Evolutionary conservation across 352 stramenopile species (phyloP).

Genomic region (Globisporangium canariense): DNA sequence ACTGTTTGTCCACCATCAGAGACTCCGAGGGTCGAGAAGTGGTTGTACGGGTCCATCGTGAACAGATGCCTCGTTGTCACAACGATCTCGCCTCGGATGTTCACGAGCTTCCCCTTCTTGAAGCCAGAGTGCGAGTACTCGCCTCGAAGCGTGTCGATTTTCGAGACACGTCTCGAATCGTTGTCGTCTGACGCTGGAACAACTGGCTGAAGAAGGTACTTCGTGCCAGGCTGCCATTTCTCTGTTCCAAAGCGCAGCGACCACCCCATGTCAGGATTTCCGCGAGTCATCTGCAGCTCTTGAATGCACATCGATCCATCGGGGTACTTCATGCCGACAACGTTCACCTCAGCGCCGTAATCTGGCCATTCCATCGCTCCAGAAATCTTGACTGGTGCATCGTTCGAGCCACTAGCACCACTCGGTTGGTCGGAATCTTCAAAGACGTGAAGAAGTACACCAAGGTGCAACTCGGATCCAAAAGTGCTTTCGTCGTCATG

Average conservation of each 20-base stretch:
- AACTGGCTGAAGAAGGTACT: slow-evolving; percentile 57
- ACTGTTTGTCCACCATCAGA: slow-evolving; percentile 76
- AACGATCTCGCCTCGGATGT: slow-evolving; percentile 60
- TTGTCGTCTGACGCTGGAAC: not conserved
- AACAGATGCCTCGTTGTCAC: slow-evolving; percentile 79
- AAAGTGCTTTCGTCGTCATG: slow-evolving; percentile 73
- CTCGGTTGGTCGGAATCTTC: slow-evolving; percentile 13
- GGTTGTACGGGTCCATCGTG: slow-evolving; percentile 76
- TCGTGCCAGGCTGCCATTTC: slow-evolving; percentile 85
- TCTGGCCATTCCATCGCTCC: slow-evolving; percentile 83
- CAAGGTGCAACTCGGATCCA: slow-evolving; percentile 72
- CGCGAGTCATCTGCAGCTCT: slow-evolving; percentile 78
- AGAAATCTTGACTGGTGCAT: slow-evolving; percentile 32
- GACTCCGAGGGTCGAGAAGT: slow-evolving; percentile 78
- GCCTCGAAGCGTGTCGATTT: slow-evolving; percentile 40
- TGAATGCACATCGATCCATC: slow-evolving; percentile 68
- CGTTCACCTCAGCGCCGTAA: slow-evolving; percentile 66
- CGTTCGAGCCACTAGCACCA: not conserved
- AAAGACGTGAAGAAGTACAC: slow-evolving; percentile 73
- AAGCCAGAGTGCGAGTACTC: slow-evolving; percentile 54
- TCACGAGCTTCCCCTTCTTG: slow-evolving; percentile 57
- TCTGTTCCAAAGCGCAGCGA: slow-evolving; percentile 80
- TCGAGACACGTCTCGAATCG: not conserved
- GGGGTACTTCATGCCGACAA: slow-evolving; percentile 54
- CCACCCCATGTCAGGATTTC: slow-evolving; percentile 87